Percentiles rank a stretch among this genome's conserved stretches.
These are phyloP conservation scores for Phascolomyces articulosus DNA, from an alignment of 371 early-diverging fungal species.

Conservation along the genomic window DNA sequence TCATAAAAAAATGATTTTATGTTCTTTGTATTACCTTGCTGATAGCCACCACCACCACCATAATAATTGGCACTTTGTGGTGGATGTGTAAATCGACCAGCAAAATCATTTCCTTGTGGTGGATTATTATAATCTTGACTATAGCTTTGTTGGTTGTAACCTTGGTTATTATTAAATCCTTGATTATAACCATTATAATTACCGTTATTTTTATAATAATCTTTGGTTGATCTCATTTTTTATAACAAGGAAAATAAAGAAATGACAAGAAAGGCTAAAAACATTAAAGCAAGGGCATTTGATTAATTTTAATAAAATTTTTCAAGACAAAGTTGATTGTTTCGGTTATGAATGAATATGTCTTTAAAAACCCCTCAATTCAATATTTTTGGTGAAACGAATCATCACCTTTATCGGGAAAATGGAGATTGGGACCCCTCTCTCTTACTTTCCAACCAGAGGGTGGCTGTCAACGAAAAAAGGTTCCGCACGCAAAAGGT, in stretches of 20 bases:
- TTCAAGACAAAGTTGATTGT: not conserved
- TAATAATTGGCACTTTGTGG: not conserved
- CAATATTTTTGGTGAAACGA: not conserved
- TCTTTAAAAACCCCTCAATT: not conserved
- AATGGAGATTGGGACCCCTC: slow-evolving; percentile 1
- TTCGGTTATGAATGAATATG: not conserved
- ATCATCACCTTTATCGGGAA: not conserved
- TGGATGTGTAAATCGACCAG: not conserved
- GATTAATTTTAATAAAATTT: not conserved
- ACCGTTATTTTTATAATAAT: not conserved
- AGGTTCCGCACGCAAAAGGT: not conserved
- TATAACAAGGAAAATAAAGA: not conserved
- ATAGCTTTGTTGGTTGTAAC: not conserved
- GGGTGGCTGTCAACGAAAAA: slow-evolving; percentile 5
- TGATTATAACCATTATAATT: not conserved
- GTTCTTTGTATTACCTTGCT: not conserved
- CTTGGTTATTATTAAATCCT: too few relatives aligned
- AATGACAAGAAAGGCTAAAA: not conserved
- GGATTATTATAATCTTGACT: not conserved
- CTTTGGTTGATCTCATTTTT: slow-evolving; percentile 1
- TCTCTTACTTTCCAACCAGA: not conserved
- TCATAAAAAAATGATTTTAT: not conserved
- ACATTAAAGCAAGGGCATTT: not conserved
- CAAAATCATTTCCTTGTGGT: not conserved
- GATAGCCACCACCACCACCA: not conserved